Evolutionary conservation across 306 rosid species (phyloP), one percentile per base, ranked within the genome.

Genomic region (Styphnolobium japonicum): DNA sequence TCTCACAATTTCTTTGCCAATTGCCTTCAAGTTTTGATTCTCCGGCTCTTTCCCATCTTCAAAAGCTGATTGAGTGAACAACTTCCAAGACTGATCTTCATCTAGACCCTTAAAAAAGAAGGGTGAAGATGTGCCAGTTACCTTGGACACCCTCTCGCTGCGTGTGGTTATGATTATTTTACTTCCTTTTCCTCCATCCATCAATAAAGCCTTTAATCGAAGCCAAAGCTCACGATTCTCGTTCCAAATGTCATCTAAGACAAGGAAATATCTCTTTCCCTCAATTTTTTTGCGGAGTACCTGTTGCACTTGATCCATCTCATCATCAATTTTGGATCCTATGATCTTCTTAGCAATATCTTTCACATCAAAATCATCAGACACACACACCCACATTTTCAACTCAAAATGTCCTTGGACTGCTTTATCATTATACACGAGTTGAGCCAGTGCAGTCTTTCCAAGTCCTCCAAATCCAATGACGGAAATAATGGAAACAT

Each of bases 381-480:
- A 46, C 0, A 76, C 36, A 48, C 64, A 29, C 0, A 63, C 18
- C 80, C 80, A 73, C 39, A 22, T 40, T 22, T 40, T 45, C 29
- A 49, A 22, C 19, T 66, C 43, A 66, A 70, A 79, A 43, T 48
- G 37, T 1, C 4, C 0, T 61, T 22, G 0, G 0, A 70, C 63
- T 29, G 9, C 1, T 18, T 43, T 10, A 19, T 58, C 21, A 1
- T 33, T 43, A 7, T 43, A 69, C 8, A 56, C 7, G 4, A 69
- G 27, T 33, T 64, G 70, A 53, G 71, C 77, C 43, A 79, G 52
- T 3, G 77, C 0, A 11, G 83, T 79, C 67, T 79, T 79, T 25
- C 83, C 77, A 11, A 70, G 27, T 57, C 83, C 77, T 6, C 77
- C 71, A 14, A 43, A 3, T 5, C 83, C 83, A 57, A 79, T 29